Percentiles rank a stretch among this genome's conserved stretches.
Evolutionary conservation across 2,329 filamentous ascomycete species (phyloP).

Genomic region (Paecilomyces fulvus): DNA sequence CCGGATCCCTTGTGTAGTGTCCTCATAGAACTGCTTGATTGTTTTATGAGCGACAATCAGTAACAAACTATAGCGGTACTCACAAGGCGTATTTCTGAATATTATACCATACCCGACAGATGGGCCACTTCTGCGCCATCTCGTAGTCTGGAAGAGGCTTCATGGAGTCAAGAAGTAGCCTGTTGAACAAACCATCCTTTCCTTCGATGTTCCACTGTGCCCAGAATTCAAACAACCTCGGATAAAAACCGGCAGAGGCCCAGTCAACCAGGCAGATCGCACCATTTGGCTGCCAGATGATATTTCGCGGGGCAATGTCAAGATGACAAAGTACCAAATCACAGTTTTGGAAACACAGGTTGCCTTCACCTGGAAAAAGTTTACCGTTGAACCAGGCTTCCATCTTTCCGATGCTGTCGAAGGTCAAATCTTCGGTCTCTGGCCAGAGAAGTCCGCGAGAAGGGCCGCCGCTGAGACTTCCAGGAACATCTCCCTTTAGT

Average conservation of each 20-base stretch:
- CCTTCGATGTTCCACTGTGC: constrained; percentile 1
- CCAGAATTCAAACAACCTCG: constrained; percentile 15
- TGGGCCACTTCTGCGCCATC: not conserved
- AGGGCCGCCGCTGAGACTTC: not conserved
- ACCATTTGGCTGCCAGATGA: constrained; percentile 7
- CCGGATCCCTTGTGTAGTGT: too few species aligned
- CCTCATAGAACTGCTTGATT: too few species aligned
- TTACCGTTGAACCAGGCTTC: not conserved
- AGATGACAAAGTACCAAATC: constrained; percentile 5
- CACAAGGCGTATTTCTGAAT: constrained; percentile 4
- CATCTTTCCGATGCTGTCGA: not conserved
- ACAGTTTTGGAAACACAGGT: not conserved
- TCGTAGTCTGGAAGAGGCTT: not conserved
- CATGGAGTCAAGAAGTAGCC: not conserved
- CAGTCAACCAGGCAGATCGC: constrained; percentile 15
- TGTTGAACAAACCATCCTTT: constrained; percentile 1
- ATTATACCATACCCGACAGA: constrained; percentile 3
- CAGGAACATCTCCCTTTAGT: not conserved
- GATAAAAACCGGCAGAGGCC: constrained; percentile 16
- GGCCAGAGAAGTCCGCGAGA: not conserved
- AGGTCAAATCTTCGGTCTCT: not conserved
- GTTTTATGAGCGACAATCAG: too few species aligned
- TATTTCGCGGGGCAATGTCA: constrained; percentile 11
- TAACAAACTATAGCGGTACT: not conserved
- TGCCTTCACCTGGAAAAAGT: not conserved